phyloP scores from a whole-genome alignment of 2,329 filamentous ascomycete species.

The Aspergillus arachidicola region DNA sequence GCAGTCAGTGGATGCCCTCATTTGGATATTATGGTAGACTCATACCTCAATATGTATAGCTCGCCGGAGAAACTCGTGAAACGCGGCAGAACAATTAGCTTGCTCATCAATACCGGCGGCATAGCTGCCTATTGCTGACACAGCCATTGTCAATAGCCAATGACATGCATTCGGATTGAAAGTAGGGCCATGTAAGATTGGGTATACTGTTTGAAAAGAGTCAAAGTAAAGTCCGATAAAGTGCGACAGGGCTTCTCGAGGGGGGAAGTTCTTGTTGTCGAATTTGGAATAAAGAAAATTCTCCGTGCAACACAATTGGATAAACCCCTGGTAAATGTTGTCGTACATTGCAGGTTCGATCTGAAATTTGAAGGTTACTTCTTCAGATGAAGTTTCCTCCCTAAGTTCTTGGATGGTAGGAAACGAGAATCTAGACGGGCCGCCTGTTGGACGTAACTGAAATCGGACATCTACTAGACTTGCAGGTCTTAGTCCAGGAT shows the following conservation, averaged over 20 bases:
- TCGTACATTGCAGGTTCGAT: slow-evolving; percentile 32
- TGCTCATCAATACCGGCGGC: slow-evolving; percentile 30
- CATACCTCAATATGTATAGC: slow-evolving; percentile 40
- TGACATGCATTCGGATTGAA: slow-evolving; percentile 40
- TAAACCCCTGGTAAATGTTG: slow-evolving; percentile 33
- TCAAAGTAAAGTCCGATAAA: slow-evolving; percentile 42
- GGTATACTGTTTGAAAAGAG: slow-evolving; percentile 44
- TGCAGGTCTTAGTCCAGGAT: slow-evolving; percentile 17
- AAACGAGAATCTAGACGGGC: slow-evolving; percentile 27
- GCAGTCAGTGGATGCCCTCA: not conserved
- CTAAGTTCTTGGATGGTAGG: slow-evolving; percentile 21
- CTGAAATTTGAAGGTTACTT: slow-evolving; percentile 9
- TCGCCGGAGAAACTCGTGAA: slow-evolving; percentile 47
- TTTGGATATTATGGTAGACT: not conserved
- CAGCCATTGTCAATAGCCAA: slow-evolving; percentile 44
- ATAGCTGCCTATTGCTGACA: slow-evolving; percentile 46
- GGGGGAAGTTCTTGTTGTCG: slow-evolving; percentile 34
- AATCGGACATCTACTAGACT: slow-evolving; percentile 14
- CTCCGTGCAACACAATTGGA: slow-evolving; percentile 33
- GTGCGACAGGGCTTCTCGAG: slow-evolving; percentile 25
- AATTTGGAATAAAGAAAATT: slow-evolving; percentile 36
- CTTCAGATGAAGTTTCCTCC: slow-evolving; percentile 20
- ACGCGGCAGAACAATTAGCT: slow-evolving; percentile 34
- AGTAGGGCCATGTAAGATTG: slow-evolving; percentile 42
- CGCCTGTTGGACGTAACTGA: slow-evolving; percentile 15